Evolutionary conservation across 345 rosid genomes (phyloP).

Genomic region (Camelina hispida): DNA sequence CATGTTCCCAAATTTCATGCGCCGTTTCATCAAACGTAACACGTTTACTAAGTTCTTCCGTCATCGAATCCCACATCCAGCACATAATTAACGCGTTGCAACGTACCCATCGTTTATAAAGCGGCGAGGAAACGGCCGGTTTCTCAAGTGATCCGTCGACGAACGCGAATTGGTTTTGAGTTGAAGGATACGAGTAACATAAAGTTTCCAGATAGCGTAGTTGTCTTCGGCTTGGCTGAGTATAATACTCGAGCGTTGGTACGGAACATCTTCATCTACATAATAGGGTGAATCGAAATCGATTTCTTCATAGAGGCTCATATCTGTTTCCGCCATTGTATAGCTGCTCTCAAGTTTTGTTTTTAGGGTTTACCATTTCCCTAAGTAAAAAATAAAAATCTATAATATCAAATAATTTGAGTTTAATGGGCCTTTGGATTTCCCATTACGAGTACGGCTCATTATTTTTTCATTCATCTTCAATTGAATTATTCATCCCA

Average conservation of each 20-base stretch:
- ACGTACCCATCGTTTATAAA: background rate
- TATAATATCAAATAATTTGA: too few relatives aligned
- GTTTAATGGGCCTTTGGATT: background rate
- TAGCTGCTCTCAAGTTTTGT: background rate
- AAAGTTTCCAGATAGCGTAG: conserved; percentile 10
- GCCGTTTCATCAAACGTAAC: background rate
- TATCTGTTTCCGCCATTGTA: background rate
- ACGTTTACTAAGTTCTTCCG: background rate
- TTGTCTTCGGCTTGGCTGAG: conserved; percentile 30
- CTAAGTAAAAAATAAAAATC: too few relatives aligned
- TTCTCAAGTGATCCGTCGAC: conserved; percentile 5
- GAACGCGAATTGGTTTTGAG: background rate
- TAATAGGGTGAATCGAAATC: background rate
- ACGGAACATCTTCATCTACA: background rate
- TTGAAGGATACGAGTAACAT: background rate
- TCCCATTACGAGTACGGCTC: background rate
- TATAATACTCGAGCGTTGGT: background rate
- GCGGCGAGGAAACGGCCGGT: background rate
- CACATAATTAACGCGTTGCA: conserved; percentile 8
- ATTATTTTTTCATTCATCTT: background rate
- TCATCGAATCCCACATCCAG: conserved; percentile 4
- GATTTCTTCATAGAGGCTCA: background rate
- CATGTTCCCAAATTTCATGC: background rate
- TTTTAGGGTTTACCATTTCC: background rate
- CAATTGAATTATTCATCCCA: too few relatives aligned